These are phyloP conservation scores for Tilletiopsis washingtonensis DNA, from an alignment of 1,284 basidiomycete species.

Conservation along the genomic window DNA sequence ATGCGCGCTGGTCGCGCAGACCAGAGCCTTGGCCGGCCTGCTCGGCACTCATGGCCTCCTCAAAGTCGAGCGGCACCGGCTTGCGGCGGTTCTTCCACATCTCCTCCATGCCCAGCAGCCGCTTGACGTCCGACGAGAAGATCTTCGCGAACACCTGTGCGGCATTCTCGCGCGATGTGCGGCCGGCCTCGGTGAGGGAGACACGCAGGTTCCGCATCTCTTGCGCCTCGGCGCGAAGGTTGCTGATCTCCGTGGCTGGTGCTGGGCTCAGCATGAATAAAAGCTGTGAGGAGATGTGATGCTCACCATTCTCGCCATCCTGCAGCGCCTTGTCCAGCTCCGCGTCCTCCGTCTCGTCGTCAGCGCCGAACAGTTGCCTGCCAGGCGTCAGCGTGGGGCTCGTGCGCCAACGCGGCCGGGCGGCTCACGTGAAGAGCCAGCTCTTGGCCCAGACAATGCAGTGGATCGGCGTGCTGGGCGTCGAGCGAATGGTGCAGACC, in stretches of 20 bases:
- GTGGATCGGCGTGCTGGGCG: constrained; percentile 93
- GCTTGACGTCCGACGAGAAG: constrained; percentile 77
- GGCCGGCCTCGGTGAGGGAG: constrained; percentile 40
- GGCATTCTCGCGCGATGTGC: constrained; percentile 55
- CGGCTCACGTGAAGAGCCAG: constrained; percentile 79
- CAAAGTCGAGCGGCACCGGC: constrained; percentile 75
- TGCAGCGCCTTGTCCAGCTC: constrained; percentile 79
- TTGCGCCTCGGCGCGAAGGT: constrained; percentile 76
- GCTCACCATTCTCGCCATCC: constrained; percentile 74
- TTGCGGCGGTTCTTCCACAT: constrained; percentile 89
- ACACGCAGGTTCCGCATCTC: constrained; percentile 74
- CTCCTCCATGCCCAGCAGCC: constrained; percentile 87
- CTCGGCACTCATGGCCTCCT: constrained; percentile 56
- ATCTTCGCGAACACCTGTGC: constrained; percentile 80
- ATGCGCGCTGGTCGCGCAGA: constrained; percentile 34
- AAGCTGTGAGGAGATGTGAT: no score
- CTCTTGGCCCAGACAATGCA: constrained; percentile 99
- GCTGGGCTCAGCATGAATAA: neutral
- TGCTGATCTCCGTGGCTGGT: constrained; percentile 78
- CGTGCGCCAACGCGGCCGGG: constrained; percentile 8
- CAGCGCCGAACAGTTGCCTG: constrained; percentile 82
- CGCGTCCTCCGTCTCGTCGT: constrained; percentile 67
- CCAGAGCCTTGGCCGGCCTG: no score
- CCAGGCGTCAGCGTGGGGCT: constrained; percentile 13
- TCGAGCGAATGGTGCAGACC: constrained; percentile 95